Percentiles rank a stretch among this genome's conserved stretches.
Evolutionary conservation across 306 rosid genomes (phyloP).

Genomic region (Pterocarpus santalinus): DNA sequence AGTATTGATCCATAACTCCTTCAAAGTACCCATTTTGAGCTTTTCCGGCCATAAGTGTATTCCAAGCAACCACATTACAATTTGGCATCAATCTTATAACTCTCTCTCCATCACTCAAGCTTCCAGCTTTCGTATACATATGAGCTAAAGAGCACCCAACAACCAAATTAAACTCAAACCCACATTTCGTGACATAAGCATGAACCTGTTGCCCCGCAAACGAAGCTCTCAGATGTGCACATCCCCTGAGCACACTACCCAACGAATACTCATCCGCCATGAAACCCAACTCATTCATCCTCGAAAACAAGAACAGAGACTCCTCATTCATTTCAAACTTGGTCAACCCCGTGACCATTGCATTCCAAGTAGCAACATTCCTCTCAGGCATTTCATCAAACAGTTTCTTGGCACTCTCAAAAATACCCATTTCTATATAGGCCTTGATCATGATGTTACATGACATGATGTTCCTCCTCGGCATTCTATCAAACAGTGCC

Average conservation of each 20-base stretch:
- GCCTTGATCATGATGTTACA: constrained; percentile 82
- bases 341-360: constrained; percentile 76
- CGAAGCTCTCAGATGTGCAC: constrained; percentile 77
- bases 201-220: constrained; percentile 76
- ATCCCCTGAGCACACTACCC: constrained; percentile 86
- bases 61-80: constrained; percentile 90
- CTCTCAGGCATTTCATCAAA: constrained; percentile 87
- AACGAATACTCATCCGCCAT: constrained; percentile 80
- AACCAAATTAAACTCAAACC: constrained; percentile 74
- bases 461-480: constrained; percentile 78
- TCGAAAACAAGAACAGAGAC: constrained; percentile 63
- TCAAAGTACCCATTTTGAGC: constrained; percentile 70
- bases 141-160: constrained; percentile 91
- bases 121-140: constrained; percentile 90
- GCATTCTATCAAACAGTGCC: constrained; percentile 65
- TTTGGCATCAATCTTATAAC: constrained; percentile 71
- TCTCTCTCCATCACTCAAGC: constrained; percentile 75
- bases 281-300: constrained; percentile 73
- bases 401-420: constrained; percentile 66
- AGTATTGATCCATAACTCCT: constrained; percentile 74
- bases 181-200: constrained; percentile 74
- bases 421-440: constrained; percentile 58
- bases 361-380: constrained; percentile 88
- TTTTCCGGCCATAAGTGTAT: constrained; percentile 92
- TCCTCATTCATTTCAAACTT: constrained; percentile 75